Base-by-base conservation (phyloP, 2,329 filamentous ascomycete species). In the Blumeria hordei region DNA sequence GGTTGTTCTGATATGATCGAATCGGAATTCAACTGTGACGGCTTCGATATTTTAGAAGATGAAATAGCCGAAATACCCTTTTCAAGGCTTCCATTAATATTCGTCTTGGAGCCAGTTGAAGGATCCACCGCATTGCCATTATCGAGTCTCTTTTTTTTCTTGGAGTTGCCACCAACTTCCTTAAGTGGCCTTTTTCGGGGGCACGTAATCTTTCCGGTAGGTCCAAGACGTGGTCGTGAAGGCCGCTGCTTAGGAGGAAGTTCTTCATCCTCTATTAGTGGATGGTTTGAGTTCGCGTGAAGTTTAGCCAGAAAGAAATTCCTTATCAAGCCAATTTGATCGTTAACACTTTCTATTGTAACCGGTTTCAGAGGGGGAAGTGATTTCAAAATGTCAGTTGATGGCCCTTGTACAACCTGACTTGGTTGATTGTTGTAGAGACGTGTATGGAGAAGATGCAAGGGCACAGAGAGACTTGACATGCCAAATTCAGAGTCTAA, bases 251-350 rank as follows among this genome's bases (percentile, higher is more conserved):
- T 98, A 55, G 82, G 78, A 14, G 93, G 92, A 28, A 98, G 72
- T 61, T 98, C 90, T 64, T 96, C 86, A 69, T 98, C 92, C 70
- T 98, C 92, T 54, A 94, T 72, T 60, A 98, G 74, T 45, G 87
- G 80, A 66, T 88, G 78, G 63, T 90, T 81, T 65, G 78, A 77
- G 66, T 88, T 92, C 55, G 85, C 83, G 63, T 87, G 85, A 56
- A 98, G 72, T 68, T 94, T 94, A 62, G 80, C 80, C 57, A 87
- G 78, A 72, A 96, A 94, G 75, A 93, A 98, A 63, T 86, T 83
- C 67, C 85, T 85, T 56, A 94, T 80, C 55, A 98, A 75, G 3
- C 88, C 88, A 60, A 96, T 87, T 64, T 96, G 82, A 47, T 77
- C 74, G 54, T 81, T 73, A 54, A 95, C 75, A 61, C 78, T 87